Conservation (phyloP, 805 yeast genomes). For the Cyberlindnera bimundalis region DNA sequence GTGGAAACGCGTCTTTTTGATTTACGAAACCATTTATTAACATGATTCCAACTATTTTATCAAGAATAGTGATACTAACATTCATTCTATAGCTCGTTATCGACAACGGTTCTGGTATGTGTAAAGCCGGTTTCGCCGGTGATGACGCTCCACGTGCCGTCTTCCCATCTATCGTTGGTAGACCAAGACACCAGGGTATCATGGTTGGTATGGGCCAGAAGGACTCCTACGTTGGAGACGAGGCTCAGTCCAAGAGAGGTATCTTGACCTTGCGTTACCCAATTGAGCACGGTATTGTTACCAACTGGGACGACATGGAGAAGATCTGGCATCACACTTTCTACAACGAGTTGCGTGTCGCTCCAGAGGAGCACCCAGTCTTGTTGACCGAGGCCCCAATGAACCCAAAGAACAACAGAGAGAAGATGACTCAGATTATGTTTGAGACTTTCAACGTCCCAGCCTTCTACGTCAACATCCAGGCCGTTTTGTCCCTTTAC, state of each 20-base stretch:
- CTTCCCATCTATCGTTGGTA: slow-evolving; percentile 99
- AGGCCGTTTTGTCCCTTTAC: slow-evolving; percentile 96
- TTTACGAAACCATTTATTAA: too few relatives aligned
- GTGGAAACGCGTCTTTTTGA: neutral
- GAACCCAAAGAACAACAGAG: slow-evolving; percentile 99
- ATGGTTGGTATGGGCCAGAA: slow-evolving; percentile 99
- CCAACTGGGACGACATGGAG: slow-evolving; percentile 99
- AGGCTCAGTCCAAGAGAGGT: slow-evolving; percentile 99
- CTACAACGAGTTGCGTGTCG: slow-evolving; percentile 99
- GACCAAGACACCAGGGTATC: slow-evolving; percentile 99
- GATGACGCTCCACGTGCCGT: slow-evolving; percentile 99
- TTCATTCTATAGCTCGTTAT: slow-evolving; percentile 53
- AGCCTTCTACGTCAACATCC: slow-evolving; percentile 98
- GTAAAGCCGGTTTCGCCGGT: slow-evolving; percentile 99
- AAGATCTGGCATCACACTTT: slow-evolving; percentile 99
- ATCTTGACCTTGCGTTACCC: slow-evolving; percentile 97
- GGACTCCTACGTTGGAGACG: slow-evolving; percentile 99
- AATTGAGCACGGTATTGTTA: slow-evolving; percentile 99
- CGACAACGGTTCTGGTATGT: slow-evolving; percentile 99
- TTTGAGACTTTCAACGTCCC: slow-evolving; percentile 99
- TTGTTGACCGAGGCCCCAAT: slow-evolving; percentile 99
- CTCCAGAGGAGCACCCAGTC: slow-evolving; percentile 99
- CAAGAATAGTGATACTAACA: slow-evolving; percentile 20
- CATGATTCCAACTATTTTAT: too few relatives aligned
- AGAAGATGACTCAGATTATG: slow-evolving; percentile 99